Base-by-base conservation (phyloP, 495 filamentous ascomycete genomes). In the Jackrogersella multiformis region DNA sequence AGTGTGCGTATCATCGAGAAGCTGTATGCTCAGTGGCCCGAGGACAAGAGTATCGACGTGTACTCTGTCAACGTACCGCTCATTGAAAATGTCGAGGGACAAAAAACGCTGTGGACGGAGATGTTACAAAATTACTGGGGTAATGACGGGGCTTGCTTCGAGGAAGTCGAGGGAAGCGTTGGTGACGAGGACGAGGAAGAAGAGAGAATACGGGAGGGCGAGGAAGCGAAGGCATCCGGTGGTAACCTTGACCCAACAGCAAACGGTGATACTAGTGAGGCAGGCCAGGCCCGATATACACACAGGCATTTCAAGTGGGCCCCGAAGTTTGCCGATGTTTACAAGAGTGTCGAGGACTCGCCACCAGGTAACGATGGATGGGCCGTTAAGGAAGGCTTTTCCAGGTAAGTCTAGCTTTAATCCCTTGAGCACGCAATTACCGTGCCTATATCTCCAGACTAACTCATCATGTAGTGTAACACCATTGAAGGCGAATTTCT, bases 241-340 rank as follows among this genome's bases (percentile, higher is more conserved):
- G 42, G n/a, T n/a, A n/a, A n/a, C 36, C 21, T n/a, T 35, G 42
- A 52, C 13, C 46, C 51, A 9, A 53, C 56, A 51, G 28, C 28
- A n/a, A 64, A 64, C 35, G 71, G 76, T 15, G 74, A 74, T 23
- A 73, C 72, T 5, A 68, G 56, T 28, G 70, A 78, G 36, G 59
- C 69, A 34, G 60, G 59, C 58, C 72, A 57, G 42, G 71, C 54
- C 61, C 73, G 79, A 68, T 77, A 89, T 82, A 80, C 78, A 59
- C 90, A 94, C 75, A 93, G 90, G 75, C 91, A 96, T 76, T 99
- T 97, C 80, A 92, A 92, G 77, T 99, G 95, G 95, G 86, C 90
- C 57, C 95, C 95, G 0, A 87, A 87, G 57, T 95, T 97, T 76
- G 79, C 84, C 16, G 93, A 97, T 80, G 91, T 99, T 1, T 89